A percentile compares a stretch with the other conserved stretches of the same genome.
Evolutionary conservation across 805 yeast species (phyloP).

Genomic region (Cyberlindnera euphorbiae): DNA sequence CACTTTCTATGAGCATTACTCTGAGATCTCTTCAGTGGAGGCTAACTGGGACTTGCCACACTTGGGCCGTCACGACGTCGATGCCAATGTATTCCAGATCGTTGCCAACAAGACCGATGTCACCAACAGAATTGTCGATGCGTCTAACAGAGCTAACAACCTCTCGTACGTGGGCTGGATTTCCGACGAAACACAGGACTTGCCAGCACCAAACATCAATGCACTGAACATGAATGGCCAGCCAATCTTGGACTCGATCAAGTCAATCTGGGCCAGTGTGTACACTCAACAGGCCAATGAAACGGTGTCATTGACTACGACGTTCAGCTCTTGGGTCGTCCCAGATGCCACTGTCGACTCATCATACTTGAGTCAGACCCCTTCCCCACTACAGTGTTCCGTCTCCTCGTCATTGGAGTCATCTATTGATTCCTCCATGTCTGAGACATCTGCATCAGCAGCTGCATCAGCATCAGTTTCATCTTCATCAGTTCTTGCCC

Average conservation of each 20-base stretch:
- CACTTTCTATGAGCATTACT: conserved; percentile 50
- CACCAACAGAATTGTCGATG: conserved; percentile 29
- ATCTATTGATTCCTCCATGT: conserved; percentile 4
- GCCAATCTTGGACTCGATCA: conserved; percentile 29
- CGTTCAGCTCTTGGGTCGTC: conserved; percentile 24
- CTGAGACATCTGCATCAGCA: conserved; percentile 4
- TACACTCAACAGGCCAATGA: conserved; percentile 25
- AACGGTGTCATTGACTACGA: conserved; percentile 29
- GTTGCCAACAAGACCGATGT: conserved; percentile 35
- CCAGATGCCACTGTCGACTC: conserved; percentile 14
- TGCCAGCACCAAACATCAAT: conserved; percentile 35
- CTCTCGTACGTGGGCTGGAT: conserved; percentile 31
- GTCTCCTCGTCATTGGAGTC: conserved; percentile 9
- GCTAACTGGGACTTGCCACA: conserved; percentile 47
- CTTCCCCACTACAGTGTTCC: conserved; percentile 7
- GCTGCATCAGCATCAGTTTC: conserved; percentile 1
- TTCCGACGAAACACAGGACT: conserved; percentile 22
- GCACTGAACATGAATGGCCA: conserved; percentile 33
- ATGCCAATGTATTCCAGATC: conserved; percentile 42
- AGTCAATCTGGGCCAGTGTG: conserved; percentile 30
- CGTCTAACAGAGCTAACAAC: conserved; percentile 31
- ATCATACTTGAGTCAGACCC: conserved; percentile 11
- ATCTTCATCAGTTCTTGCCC: not conserved
- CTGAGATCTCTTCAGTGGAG: conserved; percentile 43
- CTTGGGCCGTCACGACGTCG: conserved; percentile 47